Percentiles rank a stretch among this genome's conserved stretches.
These are phyloP conservation scores for Raphanus hybrid DNA, from an alignment of 441 rosid species.

Conservation along the genomic window DNA sequence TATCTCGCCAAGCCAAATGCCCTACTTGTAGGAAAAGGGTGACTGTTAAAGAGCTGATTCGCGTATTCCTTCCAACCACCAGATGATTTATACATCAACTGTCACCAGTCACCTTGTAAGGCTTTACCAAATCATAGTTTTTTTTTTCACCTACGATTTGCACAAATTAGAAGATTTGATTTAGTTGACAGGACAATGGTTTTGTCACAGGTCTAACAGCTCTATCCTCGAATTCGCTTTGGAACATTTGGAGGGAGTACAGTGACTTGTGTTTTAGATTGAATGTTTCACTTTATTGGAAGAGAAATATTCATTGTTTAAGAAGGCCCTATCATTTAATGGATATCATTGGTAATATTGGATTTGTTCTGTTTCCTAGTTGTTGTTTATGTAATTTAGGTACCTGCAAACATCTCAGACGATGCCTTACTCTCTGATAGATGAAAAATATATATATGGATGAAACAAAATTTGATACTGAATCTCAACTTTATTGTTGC, in stretches of 20 bases:
- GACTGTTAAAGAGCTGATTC: constrained; percentile 67
- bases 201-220: constrained; percentile 32
- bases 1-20: constrained; percentile 68
- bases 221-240: background rate
- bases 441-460: constrained; percentile 23
- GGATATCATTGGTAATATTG: constrained; percentile 28
- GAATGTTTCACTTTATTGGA: constrained; percentile 19
- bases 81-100: constrained; percentile 47
- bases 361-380: constrained; percentile 11
- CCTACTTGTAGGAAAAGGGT: constrained; percentile 92
- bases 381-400: constrained; percentile 25
- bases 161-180: background rate
- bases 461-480: background rate
- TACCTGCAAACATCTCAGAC: background rate
- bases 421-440: constrained; percentile 17
- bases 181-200: background rate
- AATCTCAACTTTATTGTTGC: background rate
- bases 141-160: background rate
- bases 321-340: constrained; percentile 22
- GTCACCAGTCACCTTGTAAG: constrained; percentile 46
- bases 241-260: constrained; percentile 32
- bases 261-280: constrained; percentile 23
- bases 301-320: constrained; percentile 25
- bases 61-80: constrained; percentile 92
- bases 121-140: constrained; percentile 1